Percentiles rank a stretch among this genome's conserved stretches.
phyloP scores from a whole-genome alignment of 495 filamentous ascomycete genomes.

The Aspergillus panamensis region DNA sequence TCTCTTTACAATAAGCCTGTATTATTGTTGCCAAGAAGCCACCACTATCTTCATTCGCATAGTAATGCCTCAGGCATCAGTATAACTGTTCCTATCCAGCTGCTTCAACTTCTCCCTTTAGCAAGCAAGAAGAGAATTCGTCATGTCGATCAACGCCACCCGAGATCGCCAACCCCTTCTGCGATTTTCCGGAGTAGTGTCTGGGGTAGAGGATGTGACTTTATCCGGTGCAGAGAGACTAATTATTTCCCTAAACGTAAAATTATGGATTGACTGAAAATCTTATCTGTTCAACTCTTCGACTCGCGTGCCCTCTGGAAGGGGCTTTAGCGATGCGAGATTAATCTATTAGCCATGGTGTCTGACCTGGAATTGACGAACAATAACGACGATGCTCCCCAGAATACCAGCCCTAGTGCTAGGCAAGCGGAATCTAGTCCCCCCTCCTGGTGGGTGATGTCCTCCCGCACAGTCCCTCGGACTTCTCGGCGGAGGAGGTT shows the following conservation, averaged over 20 bases:
- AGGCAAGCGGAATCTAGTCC: neutral
- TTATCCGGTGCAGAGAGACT: neutral
- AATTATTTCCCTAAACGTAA: neutral
- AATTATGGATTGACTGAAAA: neutral
- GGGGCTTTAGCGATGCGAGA: neutral
- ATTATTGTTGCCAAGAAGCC: neutral
- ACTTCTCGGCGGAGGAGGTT: neutral
- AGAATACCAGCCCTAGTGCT: neutral
- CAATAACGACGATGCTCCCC: neutral
- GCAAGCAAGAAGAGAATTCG: too few species aligned
- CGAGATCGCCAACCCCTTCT: neutral
- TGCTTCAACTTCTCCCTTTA: too few species aligned
- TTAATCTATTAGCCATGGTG: neutral
- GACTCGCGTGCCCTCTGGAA: too few species aligned
- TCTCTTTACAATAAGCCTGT: too few species aligned
- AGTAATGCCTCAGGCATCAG: too few species aligned
- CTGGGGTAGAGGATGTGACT: constrained; percentile 5
- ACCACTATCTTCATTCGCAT: too few species aligned
- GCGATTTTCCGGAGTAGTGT: constrained; percentile 3
- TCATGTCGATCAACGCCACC: neutral
- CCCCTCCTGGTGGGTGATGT: constrained; percentile 3
- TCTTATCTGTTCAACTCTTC: neutral
- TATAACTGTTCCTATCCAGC: too few species aligned
- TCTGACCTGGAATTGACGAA: constrained; percentile 5
- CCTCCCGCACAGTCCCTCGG: neutral